Base-by-base conservation (phyloP, 495 filamentous ascomycete genomes). In the Penicillium flavigenum region DNA sequence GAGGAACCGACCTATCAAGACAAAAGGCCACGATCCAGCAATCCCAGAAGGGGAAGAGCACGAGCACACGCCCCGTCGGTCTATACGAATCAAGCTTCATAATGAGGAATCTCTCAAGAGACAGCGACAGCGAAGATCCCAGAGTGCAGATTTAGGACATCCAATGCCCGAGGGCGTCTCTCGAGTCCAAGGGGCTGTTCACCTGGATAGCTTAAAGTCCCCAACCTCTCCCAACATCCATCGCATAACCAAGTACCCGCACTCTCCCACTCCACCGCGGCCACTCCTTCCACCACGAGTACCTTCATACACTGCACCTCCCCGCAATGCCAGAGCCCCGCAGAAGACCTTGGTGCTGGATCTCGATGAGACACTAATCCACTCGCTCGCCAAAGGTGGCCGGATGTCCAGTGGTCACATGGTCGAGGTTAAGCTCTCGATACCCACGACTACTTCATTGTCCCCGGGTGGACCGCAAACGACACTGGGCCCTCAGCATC, bases 371-470 rank as follows among this genome's bases (percentile, higher is more conserved):
- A 98, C 94, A 0, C 76, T 98, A 51, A 98, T 98, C 65, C 94
- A 98, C 76, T 96, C 91, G 69, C 87, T 97, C 74, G 91, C 93
- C 45, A 97, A 96, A 70, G 94, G 94, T 27, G 92, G 93, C 36
- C 84, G 92, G 41, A 97, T 96, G 91, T 90, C 87, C 62, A 92
- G 89, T 26, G 94, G 94, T 22, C 95, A 98, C 73, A 98, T 98
- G 94, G 93, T 98, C 32, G 94, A 98, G 75, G 94, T 98, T 62
- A 94, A 93, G 65, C 81, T 98, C 47, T 84, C 87, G 63, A 76
- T 83, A 51, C 76, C 82, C 14, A 74, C 83, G 61, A 82, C 82
- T 19, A 80, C 83, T 34, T 79, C 84, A 55, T 73, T 83, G 50
- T 79, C 80, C 29, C 82, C 83, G 31, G 85, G 86, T 41, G 86